A percentile compares a stretch with the other conserved stretches of the same genome.
These are phyloP conservation scores for Rhipidocladum racemiflorum DNA, from an alignment of 176 grass and related monocot genomes.

Conservation along the genomic window DNA sequence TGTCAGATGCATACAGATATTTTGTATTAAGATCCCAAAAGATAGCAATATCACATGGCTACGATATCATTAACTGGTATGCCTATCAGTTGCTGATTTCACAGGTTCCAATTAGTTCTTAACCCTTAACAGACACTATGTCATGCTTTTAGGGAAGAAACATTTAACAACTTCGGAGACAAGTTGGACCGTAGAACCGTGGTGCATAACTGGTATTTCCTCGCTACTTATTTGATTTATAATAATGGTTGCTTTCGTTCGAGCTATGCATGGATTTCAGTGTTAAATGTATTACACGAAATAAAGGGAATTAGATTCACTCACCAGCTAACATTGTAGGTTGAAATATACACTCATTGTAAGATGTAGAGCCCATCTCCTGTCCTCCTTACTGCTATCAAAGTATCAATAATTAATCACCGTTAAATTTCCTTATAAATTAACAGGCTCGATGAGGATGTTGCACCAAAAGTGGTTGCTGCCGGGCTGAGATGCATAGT, in stretches of 20 bases:
- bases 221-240: background rate
- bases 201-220: conserved; percentile 87
- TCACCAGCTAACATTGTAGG: background rate
- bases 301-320: conserved; percentile 7
- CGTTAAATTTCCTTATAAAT: background rate
- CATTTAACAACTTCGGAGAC: conserved; percentile 71
- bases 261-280: background rate
- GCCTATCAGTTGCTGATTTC: conserved; percentile 5
- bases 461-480: conserved; percentile 69
- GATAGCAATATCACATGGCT: conserved; percentile 89
- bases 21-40: conserved; percentile 86
- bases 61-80: conserved; percentile 85
- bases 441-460: conserved; percentile 63
- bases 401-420: conserved; percentile 14
- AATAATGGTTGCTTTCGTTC: background rate
- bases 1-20: conserved; percentile 70
- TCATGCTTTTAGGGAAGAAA: conserved; percentile 68
- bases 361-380: background rate
- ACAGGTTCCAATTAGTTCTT: conserved; percentile 7
- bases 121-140: conserved; percentile 13
- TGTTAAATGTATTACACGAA: conserved; percentile 1
- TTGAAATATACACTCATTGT: conserved; percentile 1
- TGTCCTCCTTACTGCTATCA: conserved; percentile 1
- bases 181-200: conserved; percentile 71
- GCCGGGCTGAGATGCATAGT: conserved; percentile 87